phyloP scores from a whole-genome alignment of 2,329 filamentous ascomycete species.

The Sclerotinia minor region DNA sequence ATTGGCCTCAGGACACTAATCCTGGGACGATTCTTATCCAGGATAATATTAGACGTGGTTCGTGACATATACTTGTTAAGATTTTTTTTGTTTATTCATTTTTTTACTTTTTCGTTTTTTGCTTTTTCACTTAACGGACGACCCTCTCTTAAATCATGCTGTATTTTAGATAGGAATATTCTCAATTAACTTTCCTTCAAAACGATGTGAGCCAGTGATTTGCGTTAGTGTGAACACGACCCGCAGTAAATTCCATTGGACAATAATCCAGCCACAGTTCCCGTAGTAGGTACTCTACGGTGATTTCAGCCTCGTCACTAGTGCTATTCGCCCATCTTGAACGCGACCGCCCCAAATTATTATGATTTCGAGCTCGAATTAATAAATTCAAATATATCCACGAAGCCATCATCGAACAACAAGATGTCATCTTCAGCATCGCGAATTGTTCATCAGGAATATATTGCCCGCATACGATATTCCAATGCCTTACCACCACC shows the following conservation, averaged over 20 bases:
- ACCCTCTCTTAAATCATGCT: too few relatives aligned
- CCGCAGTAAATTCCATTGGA: not conserved
- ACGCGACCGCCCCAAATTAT: slow-evolving; percentile 24
- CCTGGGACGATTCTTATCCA: too few relatives aligned
- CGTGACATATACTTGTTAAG: too few relatives aligned
- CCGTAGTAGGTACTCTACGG: too few relatives aligned
- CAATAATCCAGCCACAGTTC: not conserved
- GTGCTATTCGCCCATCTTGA: slow-evolving; percentile 14
- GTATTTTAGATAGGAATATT: too few relatives aligned
- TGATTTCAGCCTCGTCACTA: slow-evolving; percentile 27
- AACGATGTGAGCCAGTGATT: not conserved
- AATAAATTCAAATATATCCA: slow-evolving; percentile 5
- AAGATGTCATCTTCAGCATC: slow-evolving; percentile 39
- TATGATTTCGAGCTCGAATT: slow-evolving; percentile 3
- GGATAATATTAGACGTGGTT: too few relatives aligned
- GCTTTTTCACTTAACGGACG: too few relatives aligned
- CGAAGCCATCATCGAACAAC: slow-evolving; percentile 10
- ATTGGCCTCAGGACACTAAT: too few relatives aligned
- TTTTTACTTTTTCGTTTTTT: too few relatives aligned
- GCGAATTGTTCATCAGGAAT: slow-evolving; percentile 78
- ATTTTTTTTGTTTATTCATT: too few relatives aligned
- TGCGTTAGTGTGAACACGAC: not conserved
- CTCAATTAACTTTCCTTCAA: not conserved
- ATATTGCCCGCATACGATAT: slow-evolving; percentile 93
- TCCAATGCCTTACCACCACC: slow-evolving; percentile 94